Conservation (phyloP, 352 stramenopile genomes). For the Globisporangium lucens region DNA sequence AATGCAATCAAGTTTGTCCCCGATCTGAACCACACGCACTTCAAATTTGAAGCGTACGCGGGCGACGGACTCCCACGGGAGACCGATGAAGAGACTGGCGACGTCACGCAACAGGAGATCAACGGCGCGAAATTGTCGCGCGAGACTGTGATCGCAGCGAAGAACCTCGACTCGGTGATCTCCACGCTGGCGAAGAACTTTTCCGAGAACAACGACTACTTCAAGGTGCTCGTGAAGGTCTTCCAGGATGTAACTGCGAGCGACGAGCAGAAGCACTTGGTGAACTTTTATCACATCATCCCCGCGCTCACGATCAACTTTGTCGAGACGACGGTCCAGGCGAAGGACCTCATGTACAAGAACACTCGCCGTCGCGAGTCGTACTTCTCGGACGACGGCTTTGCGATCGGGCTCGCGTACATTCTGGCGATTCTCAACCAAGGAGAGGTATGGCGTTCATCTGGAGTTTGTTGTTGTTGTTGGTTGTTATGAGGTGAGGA, state of each 20-base stretch:
- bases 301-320: slow-evolving; percentile 89
- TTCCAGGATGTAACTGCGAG: slow-evolving; percentile 88
- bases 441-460: slow-evolving; percentile 46
- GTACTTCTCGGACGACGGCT: slow-evolving; percentile 96
- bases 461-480: background rate
- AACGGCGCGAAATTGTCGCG: slow-evolving; percentile 63
- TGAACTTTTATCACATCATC: slow-evolving; percentile 92
- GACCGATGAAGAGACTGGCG: slow-evolving; percentile 55
- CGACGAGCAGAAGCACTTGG: slow-evolving; percentile 87
- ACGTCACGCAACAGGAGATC: slow-evolving; percentile 42
- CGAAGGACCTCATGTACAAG: slow-evolving; percentile 96
- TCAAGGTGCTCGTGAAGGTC: slow-evolving; percentile 87
- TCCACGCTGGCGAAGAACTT: slow-evolving; percentile 88
- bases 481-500: slow-evolving; percentile 2
- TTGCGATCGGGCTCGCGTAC: slow-evolving; percentile 93
- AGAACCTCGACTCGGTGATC: slow-evolving; percentile 87
- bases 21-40: slow-evolving; percentile 85
- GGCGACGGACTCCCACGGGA: slow-evolving; percentile 56
- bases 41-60: slow-evolving; percentile 75
- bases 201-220: slow-evolving; percentile 92
- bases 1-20: slow-evolving; percentile 92
- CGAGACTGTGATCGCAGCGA: slow-evolving; percentile 79
- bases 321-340: slow-evolving; percentile 85
- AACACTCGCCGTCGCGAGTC: slow-evolving; percentile 90
- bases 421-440: slow-evolving; percentile 91